These are phyloP conservation scores for Stereum hirsutum DNA, from an alignment of 1,284 basidiomycete genomes.

Conservation along the genomic window DNA sequence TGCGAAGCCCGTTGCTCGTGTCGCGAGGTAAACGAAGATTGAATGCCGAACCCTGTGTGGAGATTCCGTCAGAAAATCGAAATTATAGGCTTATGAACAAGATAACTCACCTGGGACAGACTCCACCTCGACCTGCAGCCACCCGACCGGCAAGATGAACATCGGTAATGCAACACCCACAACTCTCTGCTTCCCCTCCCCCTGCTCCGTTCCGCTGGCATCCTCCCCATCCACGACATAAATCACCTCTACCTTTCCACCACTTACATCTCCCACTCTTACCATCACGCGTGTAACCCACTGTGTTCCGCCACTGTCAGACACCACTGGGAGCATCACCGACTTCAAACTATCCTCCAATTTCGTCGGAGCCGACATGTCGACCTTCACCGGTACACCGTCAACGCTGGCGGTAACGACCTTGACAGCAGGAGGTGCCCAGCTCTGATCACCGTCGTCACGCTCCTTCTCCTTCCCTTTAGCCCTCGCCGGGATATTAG, in stretches of 20 bases:
- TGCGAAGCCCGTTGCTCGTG: too few relatives aligned
- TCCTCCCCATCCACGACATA: slow-evolving; percentile 39
- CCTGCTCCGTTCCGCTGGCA: slow-evolving; percentile 14
- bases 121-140: slow-evolving; percentile 53
- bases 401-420: slow-evolving; percentile 53
- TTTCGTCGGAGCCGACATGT: slow-evolving; percentile 33
- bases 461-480: not conserved
- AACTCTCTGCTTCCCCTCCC: slow-evolving; percentile 19
- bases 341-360: slow-evolving; percentile 24
- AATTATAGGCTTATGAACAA: slow-evolving; percentile 2
- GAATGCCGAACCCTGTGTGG: too few relatives aligned
- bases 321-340: slow-evolving; percentile 30
- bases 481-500: not conserved
- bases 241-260: slow-evolving; percentile 48
- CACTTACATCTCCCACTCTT: slow-evolving; percentile 39
- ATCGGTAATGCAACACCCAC: slow-evolving; percentile 53
- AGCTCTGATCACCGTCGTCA: slow-evolving; percentile 4
- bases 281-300: slow-evolving; percentile 63
- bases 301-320: slow-evolving; percentile 42
- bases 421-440: slow-evolving; percentile 34
- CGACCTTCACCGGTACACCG: slow-evolving; percentile 52
- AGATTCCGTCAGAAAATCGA: not conserved
- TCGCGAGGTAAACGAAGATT: too few relatives aligned
- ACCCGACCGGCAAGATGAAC: slow-evolving; percentile 56
- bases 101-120: slow-evolving; percentile 41